These are phyloP conservation scores for Penicillium fimorum DNA, from an alignment of 495 filamentous ascomycete genomes.

Conservation along the genomic window DNA sequence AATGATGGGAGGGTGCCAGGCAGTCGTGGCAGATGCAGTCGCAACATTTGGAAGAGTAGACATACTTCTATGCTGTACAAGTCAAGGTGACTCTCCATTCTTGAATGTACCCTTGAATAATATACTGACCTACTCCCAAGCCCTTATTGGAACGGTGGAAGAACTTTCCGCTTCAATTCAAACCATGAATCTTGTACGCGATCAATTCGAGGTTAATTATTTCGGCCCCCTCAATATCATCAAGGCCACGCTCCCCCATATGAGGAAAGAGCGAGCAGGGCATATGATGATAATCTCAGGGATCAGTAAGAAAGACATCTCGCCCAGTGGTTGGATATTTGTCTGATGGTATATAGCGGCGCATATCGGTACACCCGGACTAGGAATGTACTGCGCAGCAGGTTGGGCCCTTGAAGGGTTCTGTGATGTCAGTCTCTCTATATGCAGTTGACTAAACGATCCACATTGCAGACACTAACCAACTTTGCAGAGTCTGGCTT, in stretches of 20 bases:
- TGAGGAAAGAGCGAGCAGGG: slow-evolving; percentile 74
- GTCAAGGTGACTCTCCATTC: slow-evolving; percentile 57
- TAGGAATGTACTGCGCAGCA: slow-evolving; percentile 86
- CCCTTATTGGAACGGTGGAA: slow-evolving; percentile 87
- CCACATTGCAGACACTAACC: slow-evolving; percentile 13
- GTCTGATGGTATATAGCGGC: slow-evolving; percentile 52
- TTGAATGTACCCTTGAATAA: neutral
- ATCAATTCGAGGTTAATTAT: slow-evolving; percentile 93
- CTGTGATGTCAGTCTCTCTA: slow-evolving; percentile 61
- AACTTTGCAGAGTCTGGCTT: slow-evolving; percentile 68
- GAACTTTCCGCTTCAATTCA: slow-evolving; percentile 74
- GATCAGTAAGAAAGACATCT: slow-evolving; percentile 56
- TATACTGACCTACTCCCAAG: slow-evolving; percentile 36
- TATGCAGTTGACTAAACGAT: neutral
- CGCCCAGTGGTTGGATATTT: neutral
- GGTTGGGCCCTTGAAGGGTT: slow-evolving; percentile 98
- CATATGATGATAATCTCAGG: slow-evolving; percentile 90
- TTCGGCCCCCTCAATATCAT: slow-evolving; percentile 95
- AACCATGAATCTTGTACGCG: slow-evolving; percentile 73
- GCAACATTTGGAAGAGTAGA: slow-evolving; percentile 83
- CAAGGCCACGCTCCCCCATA: slow-evolving; percentile 78
- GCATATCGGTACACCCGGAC: slow-evolving; percentile 87
- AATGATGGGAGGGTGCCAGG: slow-evolving; percentile 61
- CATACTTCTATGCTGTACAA: slow-evolving; percentile 83
- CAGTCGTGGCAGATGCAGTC: slow-evolving; percentile 82